Evolutionary conservation across 495 filamentous ascomycete species (phyloP).

Genomic region (Extremus antarcticus): DNA sequence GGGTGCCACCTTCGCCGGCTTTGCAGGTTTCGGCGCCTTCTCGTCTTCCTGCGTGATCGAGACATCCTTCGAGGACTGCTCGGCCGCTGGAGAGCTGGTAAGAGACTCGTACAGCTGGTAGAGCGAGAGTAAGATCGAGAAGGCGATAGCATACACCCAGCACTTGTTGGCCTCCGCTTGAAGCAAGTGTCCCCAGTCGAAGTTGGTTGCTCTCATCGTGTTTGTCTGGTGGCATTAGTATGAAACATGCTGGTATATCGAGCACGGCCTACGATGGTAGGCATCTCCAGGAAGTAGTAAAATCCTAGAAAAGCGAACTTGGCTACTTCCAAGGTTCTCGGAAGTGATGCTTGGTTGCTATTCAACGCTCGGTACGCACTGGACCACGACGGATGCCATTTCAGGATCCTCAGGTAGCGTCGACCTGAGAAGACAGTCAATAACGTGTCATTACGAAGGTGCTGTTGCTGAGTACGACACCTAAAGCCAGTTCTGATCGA

Average conservation of each 20-base stretch:
- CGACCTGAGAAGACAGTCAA: background rate
- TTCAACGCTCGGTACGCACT: background rate
- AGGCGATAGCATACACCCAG: background rate
- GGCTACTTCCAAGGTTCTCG: background rate
- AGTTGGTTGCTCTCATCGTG: background rate
- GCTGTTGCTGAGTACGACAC: background rate
- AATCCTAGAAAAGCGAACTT: background rate
- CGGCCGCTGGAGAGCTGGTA: background rate
- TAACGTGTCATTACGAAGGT: background rate
- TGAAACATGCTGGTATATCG: too few species aligned
- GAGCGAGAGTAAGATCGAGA: background rate
- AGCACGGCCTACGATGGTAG: background rate
- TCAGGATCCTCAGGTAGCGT: background rate
- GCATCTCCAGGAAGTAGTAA: background rate
- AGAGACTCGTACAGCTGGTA: background rate
- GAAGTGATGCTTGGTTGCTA: background rate
- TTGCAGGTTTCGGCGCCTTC: background rate
- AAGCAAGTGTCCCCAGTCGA: background rate
- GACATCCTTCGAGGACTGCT: background rate
- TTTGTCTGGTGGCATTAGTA: too few species aligned
- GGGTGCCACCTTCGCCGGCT: background rate
- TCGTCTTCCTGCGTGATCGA: background rate
- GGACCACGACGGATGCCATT: background rate
- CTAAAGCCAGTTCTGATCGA: background rate
- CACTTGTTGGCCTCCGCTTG: background rate